Evolutionary conservation across 73 alveolate genomes (phyloP).

Genomic region (Paramecium sonneborni): DNA sequence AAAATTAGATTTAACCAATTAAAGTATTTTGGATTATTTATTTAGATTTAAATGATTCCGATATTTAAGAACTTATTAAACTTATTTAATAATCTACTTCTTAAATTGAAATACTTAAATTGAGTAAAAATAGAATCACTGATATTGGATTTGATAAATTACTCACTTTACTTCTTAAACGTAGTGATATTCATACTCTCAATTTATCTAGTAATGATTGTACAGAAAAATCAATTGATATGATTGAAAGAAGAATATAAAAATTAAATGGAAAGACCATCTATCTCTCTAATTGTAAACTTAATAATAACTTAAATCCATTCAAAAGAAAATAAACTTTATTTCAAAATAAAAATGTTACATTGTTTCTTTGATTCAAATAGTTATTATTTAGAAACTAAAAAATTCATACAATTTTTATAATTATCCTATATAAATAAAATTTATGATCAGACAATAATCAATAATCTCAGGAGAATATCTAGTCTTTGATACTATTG

Average conservation of each 20-base stretch:
- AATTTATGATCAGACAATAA: background rate
- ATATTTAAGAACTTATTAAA: background rate
- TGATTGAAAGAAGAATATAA: background rate
- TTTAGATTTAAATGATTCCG: constrained; percentile 8
- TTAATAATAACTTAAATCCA: background rate
- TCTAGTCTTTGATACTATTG: background rate
- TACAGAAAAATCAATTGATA: background rate
- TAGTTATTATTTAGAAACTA: background rate
- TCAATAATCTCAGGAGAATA: constrained; percentile 14
- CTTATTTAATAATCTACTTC: background rate
- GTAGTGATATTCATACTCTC: constrained; percentile 1
- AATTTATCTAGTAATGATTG: constrained; percentile 13
- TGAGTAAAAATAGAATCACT: background rate
- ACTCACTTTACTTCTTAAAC: background rate
- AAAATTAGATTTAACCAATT: background rate
- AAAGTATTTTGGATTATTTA: background rate
- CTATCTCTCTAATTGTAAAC: constrained; percentile 2
- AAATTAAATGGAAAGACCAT: constrained; percentile 1
- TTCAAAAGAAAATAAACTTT: background rate
- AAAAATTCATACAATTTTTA: background rate
- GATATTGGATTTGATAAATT: constrained; percentile 16
- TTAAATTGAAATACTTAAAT: background rate
- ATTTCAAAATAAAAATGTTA: background rate
- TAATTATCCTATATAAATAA: no score
- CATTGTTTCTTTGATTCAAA: background rate